A percentile compares a stretch with the other conserved stretches of the same genome.
Evolutionary conservation across 768 basidiomycete species (phyloP).

Genomic region (Guyanaporus albipodus): DNA sequence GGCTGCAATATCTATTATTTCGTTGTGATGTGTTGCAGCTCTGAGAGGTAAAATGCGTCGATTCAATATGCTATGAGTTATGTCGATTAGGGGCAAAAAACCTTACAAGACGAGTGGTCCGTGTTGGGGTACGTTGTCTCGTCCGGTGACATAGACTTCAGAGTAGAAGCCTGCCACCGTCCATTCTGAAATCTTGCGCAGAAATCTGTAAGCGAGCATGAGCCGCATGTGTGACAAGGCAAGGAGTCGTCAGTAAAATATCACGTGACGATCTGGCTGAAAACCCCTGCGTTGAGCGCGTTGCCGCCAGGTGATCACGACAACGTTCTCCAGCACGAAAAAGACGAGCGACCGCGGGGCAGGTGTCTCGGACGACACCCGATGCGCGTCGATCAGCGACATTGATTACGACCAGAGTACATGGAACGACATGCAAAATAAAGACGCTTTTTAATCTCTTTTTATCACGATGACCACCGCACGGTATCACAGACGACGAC

Average conservation of each 20-base stretch:
- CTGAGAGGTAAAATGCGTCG: conserved; percentile 27
- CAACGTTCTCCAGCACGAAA: conserved; percentile 1
- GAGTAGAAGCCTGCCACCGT: conserved; percentile 57
- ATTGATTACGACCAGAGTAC: conserved; percentile 37
- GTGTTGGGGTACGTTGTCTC: conserved; percentile 51
- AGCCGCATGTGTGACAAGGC: conserved; percentile 36
- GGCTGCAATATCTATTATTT: conserved; percentile 56
- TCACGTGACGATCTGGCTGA: too few relatives aligned
- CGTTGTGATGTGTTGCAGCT: conserved; percentile 63
- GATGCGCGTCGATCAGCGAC: conserved; percentile 91
- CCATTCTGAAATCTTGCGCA: conserved; percentile 62
- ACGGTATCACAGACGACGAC: conserved; percentile 78
- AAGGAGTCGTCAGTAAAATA: not conserved
- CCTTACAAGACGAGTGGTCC: conserved; percentile 60
- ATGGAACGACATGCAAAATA: conserved; percentile 28
- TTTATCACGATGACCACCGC: not conserved
- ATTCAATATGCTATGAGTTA: not conserved
- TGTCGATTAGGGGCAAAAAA: not conserved
- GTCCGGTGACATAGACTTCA: conserved; percentile 53
- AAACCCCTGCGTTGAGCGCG: too few relatives aligned
- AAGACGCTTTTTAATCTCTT: conserved; percentile 26
- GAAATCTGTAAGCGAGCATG: conserved; percentile 52
- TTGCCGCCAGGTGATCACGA: too few relatives aligned
- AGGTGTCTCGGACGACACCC: conserved; percentile 50
- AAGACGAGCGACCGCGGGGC: conserved; percentile 69